Base-by-base conservation (phyloP, 352 stramenopile species). In the Lagenidium giganteum region DNA sequence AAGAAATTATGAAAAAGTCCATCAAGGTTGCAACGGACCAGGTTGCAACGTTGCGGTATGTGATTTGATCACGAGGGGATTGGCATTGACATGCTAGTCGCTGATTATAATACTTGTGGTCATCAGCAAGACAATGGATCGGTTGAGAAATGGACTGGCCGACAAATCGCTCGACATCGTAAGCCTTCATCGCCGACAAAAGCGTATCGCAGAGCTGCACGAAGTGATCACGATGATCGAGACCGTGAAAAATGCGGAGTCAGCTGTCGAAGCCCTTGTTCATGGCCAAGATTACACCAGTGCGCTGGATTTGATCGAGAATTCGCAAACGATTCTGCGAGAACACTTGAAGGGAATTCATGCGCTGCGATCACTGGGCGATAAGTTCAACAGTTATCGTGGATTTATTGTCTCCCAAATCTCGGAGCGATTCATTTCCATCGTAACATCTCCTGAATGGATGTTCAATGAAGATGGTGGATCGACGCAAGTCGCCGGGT, bases 141-240 rank as follows among this genome's bases (percentile, higher is more conserved):
- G 82, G 11, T 47, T 93, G 36, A 71, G 79, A 5, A 90, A 82
- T 38, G 70, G 80, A 12, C 61, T 93, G 2, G 79, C 82, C 7
- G 77, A 90, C 48, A 91, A 91, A 54, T 89, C 82, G 3, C 65
- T 93, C 22, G 82, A 89, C 38, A 93, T 93, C 46, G 73, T 93
- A 49, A 90, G 75, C 46, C 65, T 93, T 14, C 78, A 93, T 42
- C 69, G 75, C 14, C 63, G 78, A 9, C 82, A 91, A 38, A 91
- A 90, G 45, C 71, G 77, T 8, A 85, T 92, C 22, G 78, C 76
- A 1, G 76, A 91, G 54, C 58, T 93, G 5, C 74, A 91, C 40
- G 75, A 91, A 61, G 56, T 91, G 35, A 70, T 89, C 29, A 74
- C 77, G 14, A 86, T 89, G 73, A 83, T 93, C 34, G 79, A 93